Evolutionary conservation across 306 rosid species (phyloP).

Genomic region (Amphicarpaea edgeworthii): DNA sequence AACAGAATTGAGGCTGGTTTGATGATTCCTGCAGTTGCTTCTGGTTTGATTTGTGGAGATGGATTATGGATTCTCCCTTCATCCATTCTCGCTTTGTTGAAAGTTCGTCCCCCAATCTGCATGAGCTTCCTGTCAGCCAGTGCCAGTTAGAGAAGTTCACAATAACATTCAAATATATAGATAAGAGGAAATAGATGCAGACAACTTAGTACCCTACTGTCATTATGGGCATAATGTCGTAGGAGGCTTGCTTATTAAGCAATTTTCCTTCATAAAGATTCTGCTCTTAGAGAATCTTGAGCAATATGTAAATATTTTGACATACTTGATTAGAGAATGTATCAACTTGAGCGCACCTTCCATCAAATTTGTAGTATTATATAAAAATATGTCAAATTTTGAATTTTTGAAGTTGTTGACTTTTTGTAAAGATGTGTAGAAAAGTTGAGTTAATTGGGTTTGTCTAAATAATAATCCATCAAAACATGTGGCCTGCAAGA

Average conservation of each 20-base stretch:
- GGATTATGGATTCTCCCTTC: slow-evolving; percentile 97
- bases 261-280: slow-evolving; percentile 19
- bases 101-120: slow-evolving; percentile 88
- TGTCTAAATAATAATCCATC: not conserved
- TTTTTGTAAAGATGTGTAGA: not conserved
- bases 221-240: slow-evolving; percentile 33
- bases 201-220: not conserved
- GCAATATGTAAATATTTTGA: slow-evolving; percentile 35
- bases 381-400: not conserved
- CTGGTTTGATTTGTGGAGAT: slow-evolving; percentile 98
- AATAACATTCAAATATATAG: slow-evolving; percentile 9
- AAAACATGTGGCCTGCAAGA: not conserved
- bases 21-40: slow-evolving; percentile 96
- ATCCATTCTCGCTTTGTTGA: slow-evolving; percentile 85
- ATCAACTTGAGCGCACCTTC: not conserved
- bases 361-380: not conserved
- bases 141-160: slow-evolving; percentile 46
- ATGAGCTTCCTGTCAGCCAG: slow-evolving; percentile 73
- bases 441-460: not conserved
- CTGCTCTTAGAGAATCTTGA: slow-evolving; percentile 1
- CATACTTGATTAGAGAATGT: not conserved
- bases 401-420: not conserved
- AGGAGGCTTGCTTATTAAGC: slow-evolving; percentile 23
- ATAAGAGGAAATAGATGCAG: slow-evolving; percentile 32
- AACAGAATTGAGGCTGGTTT: slow-evolving; percentile 60